Percentiles rank a stretch among this genome's conserved stretches.
Evolutionary conservation across 805 yeast genomes (phyloP).

Genomic region (Metschnikowia gelsemii): DNA sequence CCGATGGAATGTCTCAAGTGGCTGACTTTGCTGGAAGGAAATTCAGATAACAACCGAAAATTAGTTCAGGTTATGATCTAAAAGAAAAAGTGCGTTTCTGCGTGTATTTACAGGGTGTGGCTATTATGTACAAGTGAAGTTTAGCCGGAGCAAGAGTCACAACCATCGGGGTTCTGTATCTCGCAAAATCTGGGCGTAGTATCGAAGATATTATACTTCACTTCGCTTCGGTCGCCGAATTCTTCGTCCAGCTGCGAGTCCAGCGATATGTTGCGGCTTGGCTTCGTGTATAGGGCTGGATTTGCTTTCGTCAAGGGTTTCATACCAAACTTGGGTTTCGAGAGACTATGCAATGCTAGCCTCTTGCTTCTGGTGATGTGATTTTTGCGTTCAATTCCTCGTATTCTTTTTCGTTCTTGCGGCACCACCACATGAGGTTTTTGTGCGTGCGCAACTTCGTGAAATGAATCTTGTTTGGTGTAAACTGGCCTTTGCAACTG

Average conservation of each 20-base stretch:
- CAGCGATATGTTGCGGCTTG: background rate
- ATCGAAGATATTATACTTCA: slow-evolving; percentile 32
- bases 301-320: background rate
- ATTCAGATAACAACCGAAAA: slow-evolving; percentile 12
- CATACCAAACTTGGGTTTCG: background rate
- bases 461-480: background rate
- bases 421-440: background rate
- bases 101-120: background rate
- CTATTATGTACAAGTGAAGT: slow-evolving; percentile 7
- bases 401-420: background rate
- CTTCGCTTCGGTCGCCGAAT: background rate
- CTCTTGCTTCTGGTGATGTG: background rate
- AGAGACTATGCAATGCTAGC: background rate
- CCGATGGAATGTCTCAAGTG: slow-evolving; percentile 84
- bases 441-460: background rate
- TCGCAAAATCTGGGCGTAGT: slow-evolving; percentile 35
- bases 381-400: background rate
- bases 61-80: no score
- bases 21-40: slow-evolving; percentile 83
- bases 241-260: background rate
- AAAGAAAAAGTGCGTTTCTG: background rate
- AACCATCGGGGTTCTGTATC: slow-evolving; percentile 23
- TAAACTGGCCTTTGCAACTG: slow-evolving; percentile 1
- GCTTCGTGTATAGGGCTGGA: background rate
- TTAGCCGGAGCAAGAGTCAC: slow-evolving; percentile 29